Percentiles rank a stretch among this genome's conserved stretches.
Conservation (phyloP, 495 filamentous ascomycete species). For the Aspergillus bertholletiae region DNA sequence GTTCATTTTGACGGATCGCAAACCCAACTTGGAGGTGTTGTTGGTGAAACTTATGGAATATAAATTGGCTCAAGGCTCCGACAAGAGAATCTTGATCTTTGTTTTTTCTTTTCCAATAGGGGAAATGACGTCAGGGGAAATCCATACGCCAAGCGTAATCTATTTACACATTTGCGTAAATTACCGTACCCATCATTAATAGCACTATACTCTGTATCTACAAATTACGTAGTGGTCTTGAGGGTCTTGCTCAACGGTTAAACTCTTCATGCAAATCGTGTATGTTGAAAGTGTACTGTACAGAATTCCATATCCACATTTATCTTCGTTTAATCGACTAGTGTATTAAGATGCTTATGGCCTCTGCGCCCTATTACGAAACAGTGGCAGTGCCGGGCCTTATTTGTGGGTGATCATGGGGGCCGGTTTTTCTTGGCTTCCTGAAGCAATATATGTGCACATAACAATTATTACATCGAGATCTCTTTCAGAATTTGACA, state of each 20-base stretch:
- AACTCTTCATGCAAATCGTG: neutral
- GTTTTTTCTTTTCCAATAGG: neutral
- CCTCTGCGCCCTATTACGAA: constrained; percentile 6
- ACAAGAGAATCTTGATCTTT: neutral
- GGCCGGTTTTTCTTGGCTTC: constrained; percentile 4
- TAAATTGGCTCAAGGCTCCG: neutral
- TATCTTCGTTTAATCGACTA: too few relatives aligned
- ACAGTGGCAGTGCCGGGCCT: constrained; percentile 10
- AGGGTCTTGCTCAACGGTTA: neutral
- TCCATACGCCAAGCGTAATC: neutral
- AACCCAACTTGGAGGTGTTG: neutral
- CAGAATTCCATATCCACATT: too few relatives aligned
- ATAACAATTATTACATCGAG: neutral
- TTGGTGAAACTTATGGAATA: neutral
- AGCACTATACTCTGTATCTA: too few relatives aligned
- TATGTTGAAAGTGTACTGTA: too few relatives aligned
- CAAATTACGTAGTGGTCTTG: neutral
- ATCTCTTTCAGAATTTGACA: neutral
- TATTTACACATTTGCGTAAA: neutral
- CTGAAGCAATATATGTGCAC: neutral
- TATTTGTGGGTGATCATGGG: neutral
- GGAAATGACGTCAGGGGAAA: constrained; percentile 11
- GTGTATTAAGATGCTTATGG: too few relatives aligned
- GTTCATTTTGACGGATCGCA: constrained; percentile 16
- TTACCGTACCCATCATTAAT: neutral